These are phyloP conservation scores for Aspergillus homomorphus DNA, from an alignment of 495 filamentous ascomycete genomes.

Conservation along the genomic window DNA sequence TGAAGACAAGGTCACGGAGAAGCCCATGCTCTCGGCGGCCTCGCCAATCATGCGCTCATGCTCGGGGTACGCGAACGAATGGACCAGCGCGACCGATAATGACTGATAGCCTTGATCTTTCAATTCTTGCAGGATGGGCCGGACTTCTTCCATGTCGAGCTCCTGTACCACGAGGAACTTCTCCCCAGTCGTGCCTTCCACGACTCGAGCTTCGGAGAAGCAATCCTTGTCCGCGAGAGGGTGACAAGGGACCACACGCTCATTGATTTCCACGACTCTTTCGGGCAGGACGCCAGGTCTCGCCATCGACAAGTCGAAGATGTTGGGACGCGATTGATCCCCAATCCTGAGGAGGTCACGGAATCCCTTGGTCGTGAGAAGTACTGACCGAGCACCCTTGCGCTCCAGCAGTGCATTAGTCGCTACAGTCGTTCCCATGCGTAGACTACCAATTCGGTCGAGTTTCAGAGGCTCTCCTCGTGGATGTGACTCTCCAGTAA, in stretches of 20 bases:
- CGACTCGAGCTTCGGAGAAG: constrained; percentile 34
- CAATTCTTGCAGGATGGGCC: constrained; percentile 37
- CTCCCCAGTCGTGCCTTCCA: constrained; percentile 41
- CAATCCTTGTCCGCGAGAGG: constrained; percentile 61
- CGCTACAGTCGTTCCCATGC: constrained; percentile 88
- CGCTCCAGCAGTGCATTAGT: constrained; percentile 91
- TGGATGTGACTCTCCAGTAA: constrained; percentile 70
- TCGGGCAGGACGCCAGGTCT: constrained; percentile 71
- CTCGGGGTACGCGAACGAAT: constrained; percentile 53
- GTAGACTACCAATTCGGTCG: constrained; percentile 73
- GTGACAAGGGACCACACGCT: constrained; percentile 58
- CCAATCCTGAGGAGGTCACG: constrained; percentile 86
- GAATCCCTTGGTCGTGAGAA: constrained; percentile 92
- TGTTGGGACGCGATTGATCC: constrained; percentile 77
- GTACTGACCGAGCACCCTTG: constrained; percentile 88
- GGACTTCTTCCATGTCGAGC: constrained; percentile 36
- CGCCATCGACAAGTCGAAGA: constrained; percentile 78
- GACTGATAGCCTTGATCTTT: constrained; percentile 46
- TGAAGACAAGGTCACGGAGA: constrained; percentile 52
- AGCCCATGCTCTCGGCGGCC: constrained; percentile 46
- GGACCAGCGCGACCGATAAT: constrained; percentile 50
- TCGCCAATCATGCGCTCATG: constrained; percentile 50
- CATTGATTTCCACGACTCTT: constrained; percentile 72
- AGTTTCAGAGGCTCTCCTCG: constrained; percentile 82
- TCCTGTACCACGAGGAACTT: constrained; percentile 48